Percentiles rank a stretch among this genome's conserved stretches.
Conservation (phyloP, 1,284 basidiomycete species). For the Mycosarcoma maydis region DNA sequence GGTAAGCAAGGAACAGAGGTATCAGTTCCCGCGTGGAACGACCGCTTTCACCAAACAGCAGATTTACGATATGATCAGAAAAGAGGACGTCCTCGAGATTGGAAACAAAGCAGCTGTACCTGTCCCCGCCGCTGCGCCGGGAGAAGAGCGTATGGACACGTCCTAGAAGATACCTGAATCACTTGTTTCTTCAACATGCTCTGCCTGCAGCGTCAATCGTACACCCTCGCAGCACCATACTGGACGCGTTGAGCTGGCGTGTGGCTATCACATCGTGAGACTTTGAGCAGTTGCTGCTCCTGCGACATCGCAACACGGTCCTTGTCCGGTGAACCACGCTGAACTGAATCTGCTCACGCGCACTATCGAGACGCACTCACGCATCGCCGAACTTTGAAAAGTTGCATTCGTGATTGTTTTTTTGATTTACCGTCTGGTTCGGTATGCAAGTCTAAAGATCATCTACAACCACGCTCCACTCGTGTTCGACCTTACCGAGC, state of each 20-base stretch:
- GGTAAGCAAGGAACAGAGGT: slow-evolving; percentile 62
- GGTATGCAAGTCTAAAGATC: slow-evolving; percentile 12
- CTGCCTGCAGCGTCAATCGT: background rate
- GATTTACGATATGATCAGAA: slow-evolving; percentile 62
- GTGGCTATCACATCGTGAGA: background rate
- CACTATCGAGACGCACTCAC: background rate
- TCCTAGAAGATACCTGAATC: too few species aligned
- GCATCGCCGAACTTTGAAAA: background rate
- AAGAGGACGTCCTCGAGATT: slow-evolving; percentile 72
- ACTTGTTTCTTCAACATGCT: too few species aligned
- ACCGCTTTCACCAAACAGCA: slow-evolving; percentile 70
- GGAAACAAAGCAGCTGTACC: slow-evolving; percentile 29
- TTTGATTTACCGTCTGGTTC: background rate
- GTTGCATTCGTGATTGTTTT: too few species aligned
- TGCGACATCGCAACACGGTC: too few species aligned
- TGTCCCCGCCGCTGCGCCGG: slow-evolving; percentile 9
- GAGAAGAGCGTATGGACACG: slow-evolving; percentile 50
- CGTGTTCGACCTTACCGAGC: slow-evolving; percentile 81
- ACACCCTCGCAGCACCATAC: too few species aligned
- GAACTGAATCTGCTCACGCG: too few species aligned
- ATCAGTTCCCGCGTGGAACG: slow-evolving; percentile 77
- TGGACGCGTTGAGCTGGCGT: too few species aligned
- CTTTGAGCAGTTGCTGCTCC: too few species aligned
- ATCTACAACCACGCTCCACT: slow-evolving; percentile 74
- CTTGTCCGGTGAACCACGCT: too few species aligned